Percentiles rank a stretch among this genome's conserved stretches.
Conservation (phyloP, 495 filamentous ascomycete genomes). For the Physcia stellaris region DNA sequence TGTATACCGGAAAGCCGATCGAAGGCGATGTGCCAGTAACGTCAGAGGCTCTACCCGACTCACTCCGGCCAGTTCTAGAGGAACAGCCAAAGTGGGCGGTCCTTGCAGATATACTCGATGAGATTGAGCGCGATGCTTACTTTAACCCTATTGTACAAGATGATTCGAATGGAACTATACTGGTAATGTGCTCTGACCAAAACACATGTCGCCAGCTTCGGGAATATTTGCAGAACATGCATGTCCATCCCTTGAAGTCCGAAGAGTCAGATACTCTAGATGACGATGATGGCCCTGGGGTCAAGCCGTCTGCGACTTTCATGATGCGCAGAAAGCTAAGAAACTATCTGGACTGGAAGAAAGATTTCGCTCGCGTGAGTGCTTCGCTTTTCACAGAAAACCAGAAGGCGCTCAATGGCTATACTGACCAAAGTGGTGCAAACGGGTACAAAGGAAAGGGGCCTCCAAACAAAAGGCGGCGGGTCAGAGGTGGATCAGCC, state of each 20-base stretch:
- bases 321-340: conserved; percentile 83
- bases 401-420: conserved; percentile 60
- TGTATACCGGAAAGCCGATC: conserved; percentile 61
- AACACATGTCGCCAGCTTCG: conserved; percentile 79
- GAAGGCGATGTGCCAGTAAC: conserved; percentile 25
- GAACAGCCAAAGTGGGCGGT: conserved; percentile 89
- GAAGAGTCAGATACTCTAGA: conserved; percentile 20
- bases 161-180: conserved; percentile 76
- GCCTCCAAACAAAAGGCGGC: conserved; percentile 76
- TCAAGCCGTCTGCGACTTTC: conserved; percentile 59
- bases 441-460: conserved; percentile 42
- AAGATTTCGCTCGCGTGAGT: conserved; percentile 72
- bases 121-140: conserved; percentile 86
- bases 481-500: conserved; percentile 70
- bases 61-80: conserved; percentile 79
- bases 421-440: conserved; percentile 22
- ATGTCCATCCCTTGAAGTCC: conserved; percentile 44
- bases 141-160: conserved; percentile 62
- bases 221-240: conserved; percentile 85
- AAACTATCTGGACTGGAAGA: conserved; percentile 86
- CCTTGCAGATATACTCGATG: conserved; percentile 73
- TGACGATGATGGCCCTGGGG: conserved; percentile 24
- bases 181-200: conserved; percentile 91
- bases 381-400: conserved; percentile 59
- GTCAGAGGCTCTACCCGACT: conserved; percentile 39